Percentiles rank a stretch among this genome's conserved stretches.
Evolutionary conservation across 164 flowering plant species (phyloP).

Genomic region (Dillenia suffruticosa): DNA sequence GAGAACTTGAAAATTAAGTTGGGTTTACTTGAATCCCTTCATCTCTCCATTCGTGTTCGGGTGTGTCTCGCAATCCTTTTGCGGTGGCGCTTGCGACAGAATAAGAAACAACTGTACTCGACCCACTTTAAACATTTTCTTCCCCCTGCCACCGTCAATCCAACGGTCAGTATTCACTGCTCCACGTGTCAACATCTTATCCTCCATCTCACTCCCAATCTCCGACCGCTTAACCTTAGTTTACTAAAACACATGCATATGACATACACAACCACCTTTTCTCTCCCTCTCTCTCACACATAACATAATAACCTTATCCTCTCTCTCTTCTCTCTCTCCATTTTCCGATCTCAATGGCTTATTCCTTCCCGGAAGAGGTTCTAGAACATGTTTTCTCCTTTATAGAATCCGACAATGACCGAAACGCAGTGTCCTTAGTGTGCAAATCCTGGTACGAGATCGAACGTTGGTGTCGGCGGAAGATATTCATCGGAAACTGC

Average conservation of each 20-base stretch:
- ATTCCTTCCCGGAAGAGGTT: conserved; percentile 82
- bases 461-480: conserved; percentile 59
- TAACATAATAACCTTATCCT: no score
- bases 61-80: conserved; percentile 26
- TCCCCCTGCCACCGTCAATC: conserved; percentile 22
- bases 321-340: conserved; percentile 18
- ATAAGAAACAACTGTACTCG: conserved; percentile 20
- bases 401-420: conserved; percentile 47
- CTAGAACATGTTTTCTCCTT: conserved; percentile 84
- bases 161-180: conserved; percentile 11
- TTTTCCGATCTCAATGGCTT: conserved; percentile 25
- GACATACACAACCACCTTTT: conserved; percentile 25
- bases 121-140: not conserved
- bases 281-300: conserved; percentile 4
- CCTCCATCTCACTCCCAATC: not conserved
- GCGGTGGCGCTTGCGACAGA: conserved; percentile 47
- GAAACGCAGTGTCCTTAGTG: conserved; percentile 71
- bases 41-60: not conserved
- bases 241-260: conserved; percentile 16
- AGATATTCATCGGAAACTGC: conserved; percentile 79
- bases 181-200: conserved; percentile 20
- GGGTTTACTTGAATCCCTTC: conserved; percentile 2
- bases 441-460: conserved; percentile 84
- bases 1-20: conserved; percentile 12
- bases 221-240: conserved; percentile 21